Evolutionary conservation across 129 eudicot genomes (phyloP), one percentile per base, ranked within the genome.

Genomic region (Escallonia rubra): DNA sequence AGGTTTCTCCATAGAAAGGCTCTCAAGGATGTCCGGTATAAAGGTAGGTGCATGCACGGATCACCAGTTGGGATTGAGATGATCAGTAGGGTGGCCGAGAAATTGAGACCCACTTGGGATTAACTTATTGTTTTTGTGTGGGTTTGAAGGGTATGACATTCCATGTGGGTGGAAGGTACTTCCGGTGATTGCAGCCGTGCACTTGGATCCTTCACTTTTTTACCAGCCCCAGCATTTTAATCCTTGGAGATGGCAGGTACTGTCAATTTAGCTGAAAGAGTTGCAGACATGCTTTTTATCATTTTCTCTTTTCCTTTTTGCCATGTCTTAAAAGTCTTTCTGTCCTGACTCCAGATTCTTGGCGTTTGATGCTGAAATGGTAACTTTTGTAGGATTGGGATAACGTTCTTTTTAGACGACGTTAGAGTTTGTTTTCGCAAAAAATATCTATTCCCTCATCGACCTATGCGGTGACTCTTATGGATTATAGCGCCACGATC

Each of bases 141-240:
- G 2, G 11, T 56, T 64, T 55, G 64, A 81, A 93, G 98, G 96
- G 57, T 89, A 88, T 84, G 98, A 93, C 95, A 93, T 93, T 89
- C 95, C 96, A 89, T 74, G 98, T 82, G 98, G 98, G 34, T 93
- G 98, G 98, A 93, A 93, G 84, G 98, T 93, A 78, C 76, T 93
- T 49, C 98, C 98, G 76, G 98, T 93, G 78, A 81, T 93, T 66
- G 83, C 98, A 82, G 96, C 98, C 75, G 92, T 80, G 90, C 98
- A 93, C 78, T 89, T 93, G 84, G 98, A 93, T 93, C 82, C 87
- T 76, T 48, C 92, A 67, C 76, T 53, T 74, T 93, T 86, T 89
- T 90, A 89, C 84, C 96, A 82, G 54, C 96, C 96, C 76, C 90
- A 85, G 38, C 83, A 70, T 86, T 93, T 93, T 78, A 77, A 89